Base-by-base conservation (phyloP, 352 stramenopile species). In the Phytophthora nicotianae region DNA sequence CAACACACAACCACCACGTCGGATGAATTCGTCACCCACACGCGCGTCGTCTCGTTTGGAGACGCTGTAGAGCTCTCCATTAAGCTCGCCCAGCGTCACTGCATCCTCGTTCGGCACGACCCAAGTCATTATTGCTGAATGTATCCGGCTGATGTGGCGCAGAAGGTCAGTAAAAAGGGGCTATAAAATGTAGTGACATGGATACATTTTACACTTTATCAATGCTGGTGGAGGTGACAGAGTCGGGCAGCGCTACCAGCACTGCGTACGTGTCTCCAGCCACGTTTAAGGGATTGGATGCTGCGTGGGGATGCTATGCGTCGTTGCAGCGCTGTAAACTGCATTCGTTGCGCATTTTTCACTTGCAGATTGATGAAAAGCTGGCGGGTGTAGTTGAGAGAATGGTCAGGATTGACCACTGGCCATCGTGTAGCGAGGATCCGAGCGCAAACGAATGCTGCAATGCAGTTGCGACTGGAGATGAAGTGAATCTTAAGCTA, bases 21-120 rank as follows among this genome's bases (percentile, higher is more conserved):
- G 78, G 24, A 90, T 67, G 48, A 89, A 93, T 40, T 75, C 80
- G 59, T 90, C 82, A 27, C 81, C 83, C 4, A 90, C 14, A 52
- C 86, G 81, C 11, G 69, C 54, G 35, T 87, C 71, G 47, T 91
- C 81, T 13, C 74, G 65, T 11, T 79, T 70, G 2, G 77, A 79
- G 17, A 91, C 78, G 61, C 80, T 90, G 65, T 89, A 85, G 33
- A 93, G 72, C 72, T 91, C 83, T 29, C 83, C 79, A 52, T 79
- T 63, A 43, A 90, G 76, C 68, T 93, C 85, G 9, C 85, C 85
- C 16, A 93, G 72, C 65, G 85, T 91, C 75, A 91, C 83, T 45
- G 84, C 76, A 51, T 90, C 80, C 23, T 53, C 50, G n/a, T 69
- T 75, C 17, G 84, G 84, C 50, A 89, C 70, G 8, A 79, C 59